A percentile compares a stretch with the other conserved stretches of the same genome.
Conservation (phyloP, 2,329 filamentous ascomycete species). For the Pseudohalonectria lignicola region DNA sequence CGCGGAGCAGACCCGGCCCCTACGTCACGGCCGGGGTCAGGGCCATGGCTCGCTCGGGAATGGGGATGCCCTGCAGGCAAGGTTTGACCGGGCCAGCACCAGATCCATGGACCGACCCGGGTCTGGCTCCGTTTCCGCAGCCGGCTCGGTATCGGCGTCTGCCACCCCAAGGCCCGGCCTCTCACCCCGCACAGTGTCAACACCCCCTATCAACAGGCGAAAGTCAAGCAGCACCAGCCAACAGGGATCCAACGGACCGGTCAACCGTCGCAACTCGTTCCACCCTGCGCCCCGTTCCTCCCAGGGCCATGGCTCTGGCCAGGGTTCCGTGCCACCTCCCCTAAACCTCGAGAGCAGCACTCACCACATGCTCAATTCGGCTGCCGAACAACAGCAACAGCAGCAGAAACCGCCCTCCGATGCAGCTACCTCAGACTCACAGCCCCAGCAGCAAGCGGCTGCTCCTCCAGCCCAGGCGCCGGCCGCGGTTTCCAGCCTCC, state of each 20-base stretch:
- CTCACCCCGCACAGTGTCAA: constrained; percentile 33
- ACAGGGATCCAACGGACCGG: constrained; percentile 16
- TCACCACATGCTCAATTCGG: background rate
- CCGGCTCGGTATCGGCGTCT: background rate
- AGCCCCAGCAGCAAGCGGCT: constrained; percentile 10
- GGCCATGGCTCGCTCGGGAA: too few species aligned
- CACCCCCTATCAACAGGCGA: constrained; percentile 35
- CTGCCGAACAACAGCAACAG: constrained; percentile 9
- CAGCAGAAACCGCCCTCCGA: constrained; percentile 3
- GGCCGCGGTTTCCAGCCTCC: constrained; percentile 36
- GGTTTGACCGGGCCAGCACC: too few species aligned
- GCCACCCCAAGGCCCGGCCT: constrained; percentile 6
- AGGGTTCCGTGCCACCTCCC: constrained; percentile 24
- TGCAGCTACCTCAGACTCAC: background rate
- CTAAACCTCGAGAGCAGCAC: constrained; percentile 26
- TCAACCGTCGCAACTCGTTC: constrained; percentile 38
- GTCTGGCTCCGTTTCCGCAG: constrained; percentile 2
- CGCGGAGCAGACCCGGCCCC: constrained; percentile 14
- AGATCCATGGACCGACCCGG: too few species aligned
- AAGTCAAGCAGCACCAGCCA: constrained; percentile 17
- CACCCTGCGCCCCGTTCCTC: constrained; percentile 24
- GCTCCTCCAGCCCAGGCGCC: constrained; percentile 27
- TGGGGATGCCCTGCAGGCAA: too few species aligned
- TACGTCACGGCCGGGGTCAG: constrained; percentile 10
- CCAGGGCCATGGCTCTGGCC: too few species aligned